phyloP scores from a whole-genome alignment of 331 rosid genomes.

The Rosa hybrid region DNA sequence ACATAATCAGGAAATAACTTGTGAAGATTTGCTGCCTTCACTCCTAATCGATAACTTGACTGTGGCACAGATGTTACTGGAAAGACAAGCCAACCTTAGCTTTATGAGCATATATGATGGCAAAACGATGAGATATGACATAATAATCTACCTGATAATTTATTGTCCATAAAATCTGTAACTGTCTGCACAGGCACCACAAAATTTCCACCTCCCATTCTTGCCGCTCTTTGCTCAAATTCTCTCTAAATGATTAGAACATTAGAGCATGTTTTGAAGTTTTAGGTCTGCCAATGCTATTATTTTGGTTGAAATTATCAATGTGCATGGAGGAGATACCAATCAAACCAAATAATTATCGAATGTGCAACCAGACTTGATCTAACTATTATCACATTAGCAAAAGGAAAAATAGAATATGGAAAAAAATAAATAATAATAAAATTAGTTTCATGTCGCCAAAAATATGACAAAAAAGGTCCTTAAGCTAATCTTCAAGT shows the following conservation, averaged over 20 bases:
- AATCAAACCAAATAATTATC: not conserved
- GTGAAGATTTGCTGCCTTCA: constrained; percentile 81
- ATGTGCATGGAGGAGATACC: constrained; percentile 1
- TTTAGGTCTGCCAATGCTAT: not conserved
- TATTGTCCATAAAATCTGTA: constrained; percentile 74
- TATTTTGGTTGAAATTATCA: not conserved
- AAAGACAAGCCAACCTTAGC: constrained; percentile 31
- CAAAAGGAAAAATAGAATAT: not conserved
- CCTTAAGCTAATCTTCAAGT: constrained; percentile 5
- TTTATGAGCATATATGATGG: constrained; percentile 16
- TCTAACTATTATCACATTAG: not conserved
- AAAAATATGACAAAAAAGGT: constrained; percentile 20
- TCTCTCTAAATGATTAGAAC: constrained; percentile 55
- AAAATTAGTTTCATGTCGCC: constrained; percentile 8
- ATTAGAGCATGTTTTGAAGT: constrained; percentile 6
- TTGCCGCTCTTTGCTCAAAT: constrained; percentile 79
- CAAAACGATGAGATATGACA: constrained; percentile 14
- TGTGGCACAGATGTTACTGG: constrained; percentile 71
- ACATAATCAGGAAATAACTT: constrained; percentile 65
- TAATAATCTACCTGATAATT: constrained; percentile 58
- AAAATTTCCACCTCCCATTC: constrained; percentile 89
- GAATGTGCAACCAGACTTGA: not conserved
- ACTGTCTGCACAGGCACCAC: constrained; percentile 91
- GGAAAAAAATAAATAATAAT: not conserved
- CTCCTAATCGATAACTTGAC: constrained; percentile 96